phyloP scores from a whole-genome alignment of 2,329 filamentous ascomycete species.

The Orbilia javanica region DNA sequence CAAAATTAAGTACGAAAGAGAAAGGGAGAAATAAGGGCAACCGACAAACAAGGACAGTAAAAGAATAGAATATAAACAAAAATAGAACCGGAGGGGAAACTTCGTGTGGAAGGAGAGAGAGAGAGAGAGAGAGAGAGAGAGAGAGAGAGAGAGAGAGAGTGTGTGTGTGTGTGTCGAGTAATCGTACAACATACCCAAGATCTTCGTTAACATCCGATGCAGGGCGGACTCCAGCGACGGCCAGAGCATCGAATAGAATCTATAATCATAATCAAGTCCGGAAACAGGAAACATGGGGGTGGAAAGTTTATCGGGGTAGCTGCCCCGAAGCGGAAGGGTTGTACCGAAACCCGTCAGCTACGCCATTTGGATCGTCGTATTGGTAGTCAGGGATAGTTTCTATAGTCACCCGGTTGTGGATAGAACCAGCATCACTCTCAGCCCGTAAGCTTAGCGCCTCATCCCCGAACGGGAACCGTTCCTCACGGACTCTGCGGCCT shows the following conservation, averaged over 20 bases:
- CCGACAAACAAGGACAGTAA: too few relatives aligned
- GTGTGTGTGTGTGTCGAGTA: too few relatives aligned
- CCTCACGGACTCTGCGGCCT: constrained; percentile 39
- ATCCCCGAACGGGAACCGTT: constrained; percentile 52
- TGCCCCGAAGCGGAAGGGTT: constrained; percentile 30
- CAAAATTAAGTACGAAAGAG: neutral
- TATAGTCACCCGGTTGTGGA: constrained; percentile 6
- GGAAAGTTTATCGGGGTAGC: constrained; percentile 15
- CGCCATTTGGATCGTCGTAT: constrained; percentile 50
- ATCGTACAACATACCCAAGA: constrained; percentile 20
- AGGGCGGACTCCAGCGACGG: neutral
- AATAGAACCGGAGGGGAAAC: too few relatives aligned
- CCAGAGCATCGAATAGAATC: neutral
- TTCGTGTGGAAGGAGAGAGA: too few relatives aligned
- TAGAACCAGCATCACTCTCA: constrained; percentile 42
- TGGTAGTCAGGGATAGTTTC: constrained; percentile 51
- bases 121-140: too few relatives aligned
- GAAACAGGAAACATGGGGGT: neutral
- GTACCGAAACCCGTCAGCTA: constrained; percentile 54
- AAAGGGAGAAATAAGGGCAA: too few relatives aligned
- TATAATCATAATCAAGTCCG: neutral
- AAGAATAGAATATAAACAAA: too few relatives aligned
- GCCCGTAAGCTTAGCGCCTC: constrained; percentile 48
- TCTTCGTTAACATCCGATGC: neutral
- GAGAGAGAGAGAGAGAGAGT: too few relatives aligned